Evolutionary conservation across 768 basidiomycete species (phyloP), one percentile per base, ranked within the genome.

Genomic region (Plicaturopsis crispa): DNA sequence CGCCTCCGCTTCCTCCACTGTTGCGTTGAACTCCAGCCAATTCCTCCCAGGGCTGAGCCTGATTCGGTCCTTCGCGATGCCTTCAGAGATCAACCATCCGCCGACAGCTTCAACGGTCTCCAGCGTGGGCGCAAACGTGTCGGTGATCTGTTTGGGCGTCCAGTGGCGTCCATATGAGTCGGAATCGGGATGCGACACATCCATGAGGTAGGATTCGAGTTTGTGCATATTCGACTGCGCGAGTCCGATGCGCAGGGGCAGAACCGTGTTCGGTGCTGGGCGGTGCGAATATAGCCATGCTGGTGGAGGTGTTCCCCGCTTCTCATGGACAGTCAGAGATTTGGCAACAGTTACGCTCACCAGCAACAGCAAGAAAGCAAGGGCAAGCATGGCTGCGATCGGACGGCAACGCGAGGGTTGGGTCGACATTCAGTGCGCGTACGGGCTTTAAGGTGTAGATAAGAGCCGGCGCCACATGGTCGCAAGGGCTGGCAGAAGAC

Each of bases 241-340:
- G 17, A 77, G 62, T 17, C 67, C 72, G 36, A 75, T 63, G 20
- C 68, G 66, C 47, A 75, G 58, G 10, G 71, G 69, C n/a, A 77
- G 55, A 32, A 63, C 35, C 2, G 51, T 44, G 11, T 58, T 48
- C 12, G 63, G 41, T 4, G 59, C 54, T 26, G 64, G 60, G 30
- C 63, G 56, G 18, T 65, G 60, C 24, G 57, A 47, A 30, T 59
- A 49, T 1, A 51, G 42, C 71, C 72, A 74, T 42, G 67, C 69
- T 18, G 46, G 24, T 2, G 72, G 72, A 17, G 56, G 44, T 20
- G 50, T 37, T 7, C 60, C 50, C 13, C 72, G 66, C 18, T 53
- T 62, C 44, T 67, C 65, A 43, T 67, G 65, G 2, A 61, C n/a
- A n/a, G n/a, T n/a, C n/a, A n/a, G n/a, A n/a, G n/a, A n/a, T n/a